Percentiles rank a stretch among this genome's conserved stretches.
These are phyloP conservation scores for Cajanus cajan DNA, from an alignment of 306 rosid genomes.

Conservation along the genomic window DNA sequence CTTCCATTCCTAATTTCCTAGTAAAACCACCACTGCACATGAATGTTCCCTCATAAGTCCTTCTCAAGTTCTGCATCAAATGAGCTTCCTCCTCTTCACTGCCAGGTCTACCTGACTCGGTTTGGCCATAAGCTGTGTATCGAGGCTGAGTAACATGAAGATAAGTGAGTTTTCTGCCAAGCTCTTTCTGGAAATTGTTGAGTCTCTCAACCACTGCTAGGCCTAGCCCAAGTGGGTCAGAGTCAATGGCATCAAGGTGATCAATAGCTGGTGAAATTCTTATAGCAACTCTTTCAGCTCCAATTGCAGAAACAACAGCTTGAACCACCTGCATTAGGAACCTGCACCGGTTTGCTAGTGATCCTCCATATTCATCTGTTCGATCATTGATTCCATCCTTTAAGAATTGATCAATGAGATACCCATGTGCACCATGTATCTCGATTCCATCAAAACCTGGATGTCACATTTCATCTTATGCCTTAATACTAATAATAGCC, in stretches of 20 bases:
- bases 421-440: conserved; percentile 92
- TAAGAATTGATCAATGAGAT: conserved; percentile 55
- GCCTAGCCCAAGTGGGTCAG: conserved; percentile 73
- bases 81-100: conserved; percentile 68
- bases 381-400: conserved; percentile 51
- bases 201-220: conserved; percentile 74
- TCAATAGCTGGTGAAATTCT: conserved; percentile 93
- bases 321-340: conserved; percentile 59
- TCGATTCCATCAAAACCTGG: conserved; percentile 94
- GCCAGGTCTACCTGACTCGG: conserved; percentile 72
- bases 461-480: conserved; percentile 44
- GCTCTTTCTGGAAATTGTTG: conserved; percentile 57
- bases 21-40: conserved; percentile 88
- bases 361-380: conserved; percentile 69
- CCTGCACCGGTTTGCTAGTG: conserved; percentile 62
- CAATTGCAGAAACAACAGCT: conserved; percentile 57
- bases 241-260: conserved; percentile 83
- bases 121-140: conserved; percentile 58
- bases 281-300: conserved; percentile 59
- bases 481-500: conserved; percentile 7
- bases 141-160: conserved; percentile 92
- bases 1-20: conserved; percentile 71
- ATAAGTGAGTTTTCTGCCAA: conserved; percentile 59
- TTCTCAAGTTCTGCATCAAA: conserved; percentile 54
- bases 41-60: conserved; percentile 69